Percentiles rank a stretch among this genome's conserved stretches.
Conservation (phyloP, 2,329 filamentous ascomycete species). For the Dactylellina cionopaga region DNA sequence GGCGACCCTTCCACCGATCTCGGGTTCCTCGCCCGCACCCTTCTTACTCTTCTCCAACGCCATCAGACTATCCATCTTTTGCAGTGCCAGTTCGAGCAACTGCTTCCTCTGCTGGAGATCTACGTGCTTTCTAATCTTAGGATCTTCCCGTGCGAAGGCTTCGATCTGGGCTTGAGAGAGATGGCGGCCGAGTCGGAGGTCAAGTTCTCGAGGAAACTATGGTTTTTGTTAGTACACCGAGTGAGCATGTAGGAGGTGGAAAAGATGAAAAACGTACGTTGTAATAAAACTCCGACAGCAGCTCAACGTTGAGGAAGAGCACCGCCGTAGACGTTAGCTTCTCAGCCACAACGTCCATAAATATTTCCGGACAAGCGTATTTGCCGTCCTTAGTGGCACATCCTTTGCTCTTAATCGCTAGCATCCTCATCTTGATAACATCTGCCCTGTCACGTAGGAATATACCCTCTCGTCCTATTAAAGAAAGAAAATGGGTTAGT, state of each 20-base stretch:
- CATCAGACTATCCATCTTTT: slow-evolving; percentile 92
- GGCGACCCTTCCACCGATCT: slow-evolving; percentile 4
- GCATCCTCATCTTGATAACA: slow-evolving; percentile 87
- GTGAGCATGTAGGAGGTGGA: slow-evolving; percentile 46
- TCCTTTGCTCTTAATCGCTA: slow-evolving; percentile 89
- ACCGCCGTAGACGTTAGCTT: slow-evolving; percentile 95
- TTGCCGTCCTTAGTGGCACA: slow-evolving; percentile 86
- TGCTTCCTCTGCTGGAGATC: slow-evolving; percentile 94
- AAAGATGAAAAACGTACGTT: slow-evolving; percentile 64
- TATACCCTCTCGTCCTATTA: slow-evolving; percentile 83
- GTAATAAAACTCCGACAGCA: slow-evolving; percentile 97
- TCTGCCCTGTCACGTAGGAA: slow-evolving; percentile 93
- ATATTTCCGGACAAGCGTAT: slow-evolving; percentile 95
- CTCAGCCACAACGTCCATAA: slow-evolving; percentile 94
- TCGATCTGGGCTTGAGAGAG: slow-evolving; percentile 83
- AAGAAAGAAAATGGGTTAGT: slow-evolving; percentile 49
- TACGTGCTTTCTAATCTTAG: slow-evolving; percentile 85
- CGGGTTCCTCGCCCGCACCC: slow-evolving; percentile 20
- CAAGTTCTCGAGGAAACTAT: slow-evolving; percentile 85
- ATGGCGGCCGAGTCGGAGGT: slow-evolving; percentile 83
- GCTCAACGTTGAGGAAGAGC: slow-evolving; percentile 95
- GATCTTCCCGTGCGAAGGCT: slow-evolving; percentile 89
- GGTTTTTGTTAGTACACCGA: too few species aligned
- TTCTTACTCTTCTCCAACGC: slow-evolving; percentile 72
- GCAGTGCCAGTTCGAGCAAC: slow-evolving; percentile 87